Percentiles rank a stretch among this genome's conserved stretches.
Conservation (phyloP, 352 stramenopile genomes). For the Phytophthora cryptogea region DNA sequence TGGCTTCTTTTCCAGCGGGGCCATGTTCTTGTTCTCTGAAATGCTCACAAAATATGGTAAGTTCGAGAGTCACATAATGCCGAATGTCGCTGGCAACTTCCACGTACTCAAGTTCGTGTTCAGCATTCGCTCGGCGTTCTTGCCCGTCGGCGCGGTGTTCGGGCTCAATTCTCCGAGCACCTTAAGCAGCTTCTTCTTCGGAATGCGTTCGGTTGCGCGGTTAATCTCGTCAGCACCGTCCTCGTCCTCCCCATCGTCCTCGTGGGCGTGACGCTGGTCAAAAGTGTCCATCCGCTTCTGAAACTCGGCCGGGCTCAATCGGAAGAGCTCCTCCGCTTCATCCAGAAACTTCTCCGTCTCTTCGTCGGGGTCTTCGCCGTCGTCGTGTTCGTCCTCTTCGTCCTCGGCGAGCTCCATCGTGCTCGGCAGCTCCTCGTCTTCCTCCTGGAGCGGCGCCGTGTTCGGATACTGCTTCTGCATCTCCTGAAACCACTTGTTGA, state of each 20-base stretch:
- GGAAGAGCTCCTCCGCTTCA: constrained; percentile 74
- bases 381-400: constrained; percentile 43
- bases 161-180: constrained; percentile 68
- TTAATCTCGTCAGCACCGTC: constrained; percentile 56
- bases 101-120: constrained; percentile 50
- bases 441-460: constrained; percentile 12
- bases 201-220: constrained; percentile 67
- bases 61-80: neutral
- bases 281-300: constrained; percentile 60
- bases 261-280: constrained; percentile 46
- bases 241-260: constrained; percentile 27
- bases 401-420: constrained; percentile 36
- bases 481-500: constrained; percentile 51
- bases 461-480: constrained; percentile 47
- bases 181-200: constrained; percentile 72
- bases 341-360: constrained; percentile 73
- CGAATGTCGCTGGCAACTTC: neutral
- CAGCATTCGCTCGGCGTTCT: constrained; percentile 58
- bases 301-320: constrained; percentile 61
- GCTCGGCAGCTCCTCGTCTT: constrained; percentile 30
- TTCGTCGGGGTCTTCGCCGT: constrained; percentile 48
- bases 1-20: constrained; percentile 72
- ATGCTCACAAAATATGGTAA: constrained; percentile 2
- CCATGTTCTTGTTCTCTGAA: constrained; percentile 70
- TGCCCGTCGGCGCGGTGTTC: constrained; percentile 35